These are phyloP conservation scores for Prunus padus DNA, from an alignment of 306 rosid species.

Conservation along the genomic window DNA sequence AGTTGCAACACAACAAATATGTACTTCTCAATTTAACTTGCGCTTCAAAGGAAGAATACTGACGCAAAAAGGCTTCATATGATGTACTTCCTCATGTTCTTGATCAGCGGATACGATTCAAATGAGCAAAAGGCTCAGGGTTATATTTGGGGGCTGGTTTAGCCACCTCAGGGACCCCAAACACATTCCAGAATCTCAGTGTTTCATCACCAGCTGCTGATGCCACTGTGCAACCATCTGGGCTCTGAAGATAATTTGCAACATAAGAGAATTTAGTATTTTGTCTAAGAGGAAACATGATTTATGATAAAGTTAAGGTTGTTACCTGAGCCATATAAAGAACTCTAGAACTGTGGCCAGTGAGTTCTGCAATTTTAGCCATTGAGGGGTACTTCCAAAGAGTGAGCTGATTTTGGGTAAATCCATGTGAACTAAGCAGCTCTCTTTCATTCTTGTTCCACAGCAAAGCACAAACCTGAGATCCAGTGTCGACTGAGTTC, in stretches of 20 bases:
- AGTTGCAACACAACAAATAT: background rate
- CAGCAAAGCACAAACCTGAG: constrained; percentile 67
- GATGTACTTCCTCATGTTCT: background rate
- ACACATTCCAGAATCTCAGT: constrained; percentile 45
- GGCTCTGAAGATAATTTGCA: constrained; percentile 32
- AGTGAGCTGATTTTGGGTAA: constrained; percentile 65
- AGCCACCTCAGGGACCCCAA: constrained; percentile 49
- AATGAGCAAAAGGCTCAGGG: constrained; percentile 42
- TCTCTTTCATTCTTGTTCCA: constrained; percentile 92
- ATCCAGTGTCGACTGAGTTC: constrained; percentile 71
- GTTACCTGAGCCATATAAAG: constrained; percentile 58
- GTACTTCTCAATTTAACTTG: background rate
- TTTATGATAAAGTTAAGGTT: background rate
- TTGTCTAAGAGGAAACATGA: background rate
- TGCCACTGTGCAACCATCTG: constrained; percentile 55
- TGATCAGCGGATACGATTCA: constrained; percentile 40
- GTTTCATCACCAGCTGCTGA: constrained; percentile 52
- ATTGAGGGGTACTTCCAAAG: constrained; percentile 93
- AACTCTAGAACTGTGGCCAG: constrained; percentile 79
- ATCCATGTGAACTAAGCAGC: constrained; percentile 86
- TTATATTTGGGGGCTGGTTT: constrained; percentile 40
- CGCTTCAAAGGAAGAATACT: background rate
- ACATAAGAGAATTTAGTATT: background rate
- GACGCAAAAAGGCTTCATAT: no score
- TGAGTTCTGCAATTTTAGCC: constrained; percentile 76